Evolutionary conservation across 140 eudicot genomes (phyloP), one percentile per base, ranked within the genome.

Genomic region (Cichorium intybus): DNA sequence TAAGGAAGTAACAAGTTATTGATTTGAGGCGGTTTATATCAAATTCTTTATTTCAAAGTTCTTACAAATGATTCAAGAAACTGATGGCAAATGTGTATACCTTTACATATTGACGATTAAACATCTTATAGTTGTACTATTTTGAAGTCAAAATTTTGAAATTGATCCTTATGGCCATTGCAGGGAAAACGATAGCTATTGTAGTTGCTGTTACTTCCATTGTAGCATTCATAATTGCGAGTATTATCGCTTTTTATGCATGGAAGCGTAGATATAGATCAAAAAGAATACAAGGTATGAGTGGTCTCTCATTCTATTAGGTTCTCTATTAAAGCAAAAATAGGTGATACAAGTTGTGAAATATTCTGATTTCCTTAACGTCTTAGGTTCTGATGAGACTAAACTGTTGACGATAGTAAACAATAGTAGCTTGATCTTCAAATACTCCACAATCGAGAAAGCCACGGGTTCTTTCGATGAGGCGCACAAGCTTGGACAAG

Each of bases 401-500:
- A 62, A 74, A 61, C 27, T 87, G 74, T 80, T 72, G 62, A 59
- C 77, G 79, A 79, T 76, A 49, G 68, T 87, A 46, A 71, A 75
- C 50, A 84, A 73, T 70, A 87, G 87, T 74, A 82, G 89, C 82
- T 75, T 87, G 59, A 87, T 75, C 61, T 63, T 87, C 71, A 87
- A 79, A 73, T 81, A 84, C 73, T 81, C 92, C 18, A 84, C 81
- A 12, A 71, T 87, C 11, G 92, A 87, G 81, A 87, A 81, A 64
- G 96, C 92, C 27, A 87, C 92, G 0, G 68, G 54, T 20, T 74
- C 81, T 62, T 87, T 87, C 24, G 75, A 70, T 53, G 92, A 84
- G 34, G 86, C 81, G 28, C 81, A 84, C 75, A 84, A 87, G 73
- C 89, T 87, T 70, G 96, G 96, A 33, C 81, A 87, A 74, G 91